These are phyloP conservation scores for Microdochium nivale DNA, from an alignment of 2,329 filamentous ascomycete genomes.

Conservation along the genomic window DNA sequence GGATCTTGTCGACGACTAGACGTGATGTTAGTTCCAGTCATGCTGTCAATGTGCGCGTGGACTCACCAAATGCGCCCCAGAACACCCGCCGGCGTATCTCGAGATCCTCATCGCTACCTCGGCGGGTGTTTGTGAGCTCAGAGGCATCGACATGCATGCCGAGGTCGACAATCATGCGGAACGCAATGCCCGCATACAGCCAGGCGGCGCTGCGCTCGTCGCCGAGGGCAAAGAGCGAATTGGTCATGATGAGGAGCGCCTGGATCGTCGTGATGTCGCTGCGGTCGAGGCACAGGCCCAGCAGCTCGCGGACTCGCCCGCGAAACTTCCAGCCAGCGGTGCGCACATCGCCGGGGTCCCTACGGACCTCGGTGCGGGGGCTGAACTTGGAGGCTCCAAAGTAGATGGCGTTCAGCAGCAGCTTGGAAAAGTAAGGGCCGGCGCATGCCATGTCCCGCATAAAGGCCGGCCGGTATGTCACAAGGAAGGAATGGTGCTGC, in stretches of 20 bases:
- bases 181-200: slow-evolving; percentile 43
- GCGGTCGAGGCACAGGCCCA: slow-evolving; percentile 44
- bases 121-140: slow-evolving; percentile 33
- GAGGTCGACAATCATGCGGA: slow-evolving; percentile 39
- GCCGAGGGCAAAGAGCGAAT: slow-evolving; percentile 50
- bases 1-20: slow-evolving; percentile 38
- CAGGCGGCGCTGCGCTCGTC: slow-evolving; percentile 49
- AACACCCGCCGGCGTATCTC: slow-evolving; percentile 52
- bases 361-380: slow-evolving; percentile 32
- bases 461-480: slow-evolving; percentile 50
- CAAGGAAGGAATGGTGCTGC: slow-evolving; percentile 37
- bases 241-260: slow-evolving; percentile 49
- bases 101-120: slow-evolving; percentile 34
- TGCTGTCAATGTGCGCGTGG: neutral
- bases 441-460: slow-evolving; percentile 44
- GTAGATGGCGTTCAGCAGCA: slow-evolving; percentile 37
- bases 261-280: slow-evolving; percentile 51
- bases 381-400: slow-evolving; percentile 51
- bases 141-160: slow-evolving; percentile 42
- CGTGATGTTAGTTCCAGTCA: neutral
- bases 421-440: slow-evolving; percentile 40
- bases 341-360: slow-evolving; percentile 35
- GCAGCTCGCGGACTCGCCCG: slow-evolving; percentile 40
- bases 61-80: slow-evolving; percentile 45
- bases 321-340: slow-evolving; percentile 41